A percentile compares a stretch with the other conserved stretches of the same genome.
Evolutionary conservation across 208 protist genomes (phyloP).

Genomic region (Crithidia expoeki): DNA sequence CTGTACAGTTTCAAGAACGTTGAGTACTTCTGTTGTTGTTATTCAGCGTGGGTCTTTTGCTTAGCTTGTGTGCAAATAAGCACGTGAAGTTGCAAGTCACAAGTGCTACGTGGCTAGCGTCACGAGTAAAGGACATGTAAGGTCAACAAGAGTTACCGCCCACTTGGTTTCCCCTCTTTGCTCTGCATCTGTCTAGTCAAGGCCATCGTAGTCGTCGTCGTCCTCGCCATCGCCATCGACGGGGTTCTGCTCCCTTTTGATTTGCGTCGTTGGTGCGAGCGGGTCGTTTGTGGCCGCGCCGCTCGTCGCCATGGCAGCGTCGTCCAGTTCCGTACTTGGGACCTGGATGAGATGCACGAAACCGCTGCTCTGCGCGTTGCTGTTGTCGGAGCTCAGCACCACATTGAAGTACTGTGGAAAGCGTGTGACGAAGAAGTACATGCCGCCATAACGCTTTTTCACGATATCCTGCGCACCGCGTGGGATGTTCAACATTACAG

Average conservation of each 20-base stretch:
- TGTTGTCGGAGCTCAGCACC: slow-evolving; percentile 67
- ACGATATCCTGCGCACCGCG: slow-evolving; percentile 80
- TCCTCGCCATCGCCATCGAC: slow-evolving; percentile 24
- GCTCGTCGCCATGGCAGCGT: slow-evolving; percentile 24
- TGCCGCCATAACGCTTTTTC: slow-evolving; percentile 68
- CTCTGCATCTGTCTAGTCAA: slow-evolving; percentile 3
- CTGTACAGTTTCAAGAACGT: too few species aligned
- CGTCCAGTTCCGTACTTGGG: slow-evolving; percentile 33
- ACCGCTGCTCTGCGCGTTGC: slow-evolving; percentile 68
- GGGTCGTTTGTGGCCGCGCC: slow-evolving; percentile 12
- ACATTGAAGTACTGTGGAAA: slow-evolving; percentile 85
- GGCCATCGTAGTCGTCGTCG: slow-evolving; percentile 31
- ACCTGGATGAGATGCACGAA: slow-evolving; percentile 81
- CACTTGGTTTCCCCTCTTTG: slow-evolving; percentile 2
- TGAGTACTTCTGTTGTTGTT: too few species aligned
- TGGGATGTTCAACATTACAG: slow-evolving; percentile 69
- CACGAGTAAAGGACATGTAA: too few species aligned
- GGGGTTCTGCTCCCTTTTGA: slow-evolving; percentile 6
- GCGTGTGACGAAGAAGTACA: slow-evolving; percentile 78
- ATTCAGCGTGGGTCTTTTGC: too few species aligned
- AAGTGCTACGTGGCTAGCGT: too few species aligned
- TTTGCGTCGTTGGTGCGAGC: slow-evolving; percentile 19
- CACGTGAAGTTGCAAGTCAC: too few species aligned
- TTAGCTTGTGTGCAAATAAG: too few species aligned
- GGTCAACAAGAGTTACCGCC: background rate